Conservation (phyloP, 2,329 filamentous ascomycete species). For the Fusarium aywerte region DNA sequence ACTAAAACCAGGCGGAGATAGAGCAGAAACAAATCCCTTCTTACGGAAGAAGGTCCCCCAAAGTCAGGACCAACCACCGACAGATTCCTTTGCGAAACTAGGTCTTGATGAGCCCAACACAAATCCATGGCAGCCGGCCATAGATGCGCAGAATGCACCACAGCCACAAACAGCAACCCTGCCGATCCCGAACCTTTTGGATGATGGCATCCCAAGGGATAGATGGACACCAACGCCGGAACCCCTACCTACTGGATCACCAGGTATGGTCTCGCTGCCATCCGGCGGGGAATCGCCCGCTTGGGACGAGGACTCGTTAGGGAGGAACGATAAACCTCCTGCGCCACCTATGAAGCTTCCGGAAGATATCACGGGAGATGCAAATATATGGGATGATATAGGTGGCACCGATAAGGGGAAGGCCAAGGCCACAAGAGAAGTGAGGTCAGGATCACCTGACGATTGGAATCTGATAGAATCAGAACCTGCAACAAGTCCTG, state of each 20-base stretch:
- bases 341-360: conserved; percentile 44
- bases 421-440: conserved; percentile 46
- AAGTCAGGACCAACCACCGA: conserved; percentile 45
- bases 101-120: conserved; percentile 55
- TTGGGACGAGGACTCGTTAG: conserved; percentile 54
- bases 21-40: conserved; percentile 64
- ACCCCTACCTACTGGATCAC: conserved; percentile 44
- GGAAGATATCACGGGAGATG: conserved; percentile 54
- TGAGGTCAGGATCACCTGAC: conserved; percentile 48
- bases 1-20: conserved; percentile 50
- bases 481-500: conserved; percentile 47
- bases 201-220: conserved; percentile 45
- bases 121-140: conserved; percentile 50
- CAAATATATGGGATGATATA: conserved; percentile 63
- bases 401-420: conserved; percentile 57
- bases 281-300: conserved; percentile 53
- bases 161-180: conserved; percentile 5
- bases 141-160: conserved; percentile 37
- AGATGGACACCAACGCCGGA: conserved; percentile 49
- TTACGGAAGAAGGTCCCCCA: conserved; percentile 58
- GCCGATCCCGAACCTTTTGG: conserved; percentile 31
- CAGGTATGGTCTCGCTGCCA: conserved; percentile 52
- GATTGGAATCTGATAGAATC: conserved; percentile 65
- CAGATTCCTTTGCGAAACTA: conserved; percentile 56
- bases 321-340: conserved; percentile 43